A percentile compares a stretch with the other conserved stretches of the same genome.
Evolutionary conservation across 2,329 filamentous ascomycete genomes (phyloP).

Genomic region (Exophiala oligosperma): DNA sequence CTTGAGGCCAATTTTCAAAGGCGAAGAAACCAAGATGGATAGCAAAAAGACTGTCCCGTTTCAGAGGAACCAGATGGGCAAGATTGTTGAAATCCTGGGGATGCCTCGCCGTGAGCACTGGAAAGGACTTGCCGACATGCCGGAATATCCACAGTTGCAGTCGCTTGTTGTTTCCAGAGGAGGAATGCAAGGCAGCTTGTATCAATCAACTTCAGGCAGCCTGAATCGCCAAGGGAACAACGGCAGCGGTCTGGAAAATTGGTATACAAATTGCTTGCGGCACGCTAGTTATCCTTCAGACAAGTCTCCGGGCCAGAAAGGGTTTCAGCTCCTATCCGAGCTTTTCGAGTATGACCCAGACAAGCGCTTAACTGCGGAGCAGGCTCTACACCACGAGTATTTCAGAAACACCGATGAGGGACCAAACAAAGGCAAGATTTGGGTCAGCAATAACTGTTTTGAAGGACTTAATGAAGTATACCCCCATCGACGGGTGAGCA

Average conservation of each 20-base stretch:
- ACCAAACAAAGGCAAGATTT: conserved; percentile 28
- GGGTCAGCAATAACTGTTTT: conserved; percentile 79
- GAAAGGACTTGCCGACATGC: conserved; percentile 82
- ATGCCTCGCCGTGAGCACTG: conserved; percentile 85
- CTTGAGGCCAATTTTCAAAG: conserved; percentile 93
- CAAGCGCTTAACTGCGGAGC: conserved; percentile 80
- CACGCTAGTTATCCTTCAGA: conserved; percentile 54
- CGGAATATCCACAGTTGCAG: conserved; percentile 75
- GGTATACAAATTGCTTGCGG: conserved; percentile 73
- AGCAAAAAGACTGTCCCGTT: conserved; percentile 97
- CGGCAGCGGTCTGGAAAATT: conserved; percentile 68
- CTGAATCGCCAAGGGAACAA: conserved; percentile 46
- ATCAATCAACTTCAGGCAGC: conserved; percentile 37
- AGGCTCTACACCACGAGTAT: conserved; percentile 88
- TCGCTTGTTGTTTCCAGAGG: conserved; percentile 47
- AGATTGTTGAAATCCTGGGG: conserved; percentile 95
- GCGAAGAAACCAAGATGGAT: conserved; percentile 98
- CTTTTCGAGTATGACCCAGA: conserved; percentile 91
- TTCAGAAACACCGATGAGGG: conserved; percentile 64
- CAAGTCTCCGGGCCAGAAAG: conserved; percentile 68
- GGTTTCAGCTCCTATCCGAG: conserved; percentile 76
- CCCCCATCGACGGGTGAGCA: conserved; percentile 82
- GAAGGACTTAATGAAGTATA: conserved; percentile 87
- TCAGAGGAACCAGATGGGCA: conserved; percentile 97
- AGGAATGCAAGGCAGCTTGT: conserved; percentile 33